Evolutionary conservation across 139 green algal genomes (phyloP).

Genomic region (Microglena sp.): DNA sequence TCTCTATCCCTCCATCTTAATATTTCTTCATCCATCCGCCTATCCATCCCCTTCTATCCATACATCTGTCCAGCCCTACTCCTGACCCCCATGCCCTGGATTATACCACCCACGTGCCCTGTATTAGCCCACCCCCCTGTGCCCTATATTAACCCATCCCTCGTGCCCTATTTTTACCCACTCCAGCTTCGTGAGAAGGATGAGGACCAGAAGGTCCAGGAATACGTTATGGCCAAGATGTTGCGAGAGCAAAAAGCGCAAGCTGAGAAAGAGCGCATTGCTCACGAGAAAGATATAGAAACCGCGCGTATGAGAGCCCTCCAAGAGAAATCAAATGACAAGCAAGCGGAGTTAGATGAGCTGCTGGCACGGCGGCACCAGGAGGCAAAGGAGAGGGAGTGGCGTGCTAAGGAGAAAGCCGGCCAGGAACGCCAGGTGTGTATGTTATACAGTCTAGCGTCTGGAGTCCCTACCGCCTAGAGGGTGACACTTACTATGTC

Average conservation of each 20-base stretch:
- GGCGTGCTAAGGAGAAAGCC: slow-evolving; percentile 58
- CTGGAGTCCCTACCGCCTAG: too few species aligned
- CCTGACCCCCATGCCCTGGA: too few species aligned
- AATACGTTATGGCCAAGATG: slow-evolving; percentile 66
- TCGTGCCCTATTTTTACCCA: too few species aligned
- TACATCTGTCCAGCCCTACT: too few species aligned
- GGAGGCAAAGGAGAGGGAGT: slow-evolving; percentile 56
- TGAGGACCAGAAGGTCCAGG: slow-evolving; percentile 66
- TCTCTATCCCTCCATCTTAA: too few species aligned
- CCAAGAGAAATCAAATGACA: slow-evolving; percentile 71
- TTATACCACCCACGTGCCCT: too few species aligned
- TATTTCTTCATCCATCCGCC: too few species aligned
- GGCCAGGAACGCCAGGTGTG: slow-evolving; percentile 37
- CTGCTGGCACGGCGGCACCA: slow-evolving; percentile 54
- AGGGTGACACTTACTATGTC: too few species aligned
- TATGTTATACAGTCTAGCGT: too few species aligned
- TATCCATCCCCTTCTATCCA: too few species aligned
- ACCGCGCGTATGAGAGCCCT: slow-evolving; percentile 63
- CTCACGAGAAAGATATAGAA: slow-evolving; percentile 74
- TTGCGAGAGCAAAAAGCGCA: slow-evolving; percentile 45
- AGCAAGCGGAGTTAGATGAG: slow-evolving; percentile 73
- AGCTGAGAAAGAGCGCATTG: slow-evolving; percentile 61
- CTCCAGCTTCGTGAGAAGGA: slow-evolving; percentile 59
- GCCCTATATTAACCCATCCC: too few species aligned
- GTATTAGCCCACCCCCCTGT: too few species aligned